Evolutionary conservation across 225 moss, liverwort and hornwort species (phyloP), one percentile per base, ranked within the genome.

Genomic region (Ulota crispa): DNA sequence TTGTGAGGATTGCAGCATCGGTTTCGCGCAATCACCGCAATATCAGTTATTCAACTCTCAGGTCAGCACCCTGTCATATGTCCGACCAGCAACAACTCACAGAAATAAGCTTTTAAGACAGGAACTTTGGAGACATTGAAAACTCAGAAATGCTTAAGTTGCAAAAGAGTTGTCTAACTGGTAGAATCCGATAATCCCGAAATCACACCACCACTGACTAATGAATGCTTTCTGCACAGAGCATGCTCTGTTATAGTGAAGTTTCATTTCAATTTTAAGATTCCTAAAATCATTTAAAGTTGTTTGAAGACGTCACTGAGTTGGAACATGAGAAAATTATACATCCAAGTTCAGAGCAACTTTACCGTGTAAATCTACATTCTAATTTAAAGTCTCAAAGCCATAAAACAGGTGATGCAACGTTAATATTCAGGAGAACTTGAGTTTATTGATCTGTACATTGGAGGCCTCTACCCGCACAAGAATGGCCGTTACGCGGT

Each of bases 361-460:
- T 31, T n/a, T 23, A 50, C 1, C 20, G 21, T 16, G 23, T 60
- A 72, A 85, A 73, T 67, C 67, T 52, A 77, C 60, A 64, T 63
- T 56, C 31, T 36, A 14, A 31, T 26, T 64, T 47, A 53, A 9
- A 45, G 41, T 50, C 64, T 42, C 69, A 63, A 47, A 43, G 42
- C 54, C 32, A 14, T 42, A 30, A 23, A 45, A 13, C 0, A 59
- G 6, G 76, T 3, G 45, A 59, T 47, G 59, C 81, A 55, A 55
- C 23, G n/a, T 36, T 64, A n/a, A n/a, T n/a, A 83, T 26, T 85
- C 85, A 68, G 56, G 85, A 80, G 68, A 81, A 64, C 72, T 88
- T 88, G 74, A 83, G 83, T 80, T 88, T 90, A 50, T 88, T 90
- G 72, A 83, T 83, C 81, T 86, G 88, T 69, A 78, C 73, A 36